phyloP scores from a whole-genome alignment of 805 yeast genomes.

The Lipomyces spencermartinsiae region DNA sequence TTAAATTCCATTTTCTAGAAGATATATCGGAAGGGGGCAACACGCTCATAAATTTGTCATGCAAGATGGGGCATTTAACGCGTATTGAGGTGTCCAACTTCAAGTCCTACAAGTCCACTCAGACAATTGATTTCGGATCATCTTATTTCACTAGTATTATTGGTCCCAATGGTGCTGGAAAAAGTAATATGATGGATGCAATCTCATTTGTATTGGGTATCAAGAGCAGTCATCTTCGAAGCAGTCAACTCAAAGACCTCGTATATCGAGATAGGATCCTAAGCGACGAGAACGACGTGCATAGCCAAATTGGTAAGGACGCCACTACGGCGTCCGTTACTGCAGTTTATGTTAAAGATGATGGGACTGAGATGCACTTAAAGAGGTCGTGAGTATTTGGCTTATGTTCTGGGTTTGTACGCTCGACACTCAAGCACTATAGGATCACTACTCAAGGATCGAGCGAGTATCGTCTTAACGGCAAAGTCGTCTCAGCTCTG shows the following conservation, averaged over 20 bases:
- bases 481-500: slow-evolving; percentile 61
- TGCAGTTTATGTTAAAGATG: slow-evolving; percentile 70
- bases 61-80: slow-evolving; percentile 76
- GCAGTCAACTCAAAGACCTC: slow-evolving; percentile 73
- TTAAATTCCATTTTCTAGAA: background rate
- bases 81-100: slow-evolving; percentile 84
- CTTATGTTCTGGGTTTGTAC: background rate
- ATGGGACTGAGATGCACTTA: slow-evolving; percentile 64
- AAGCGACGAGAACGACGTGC: slow-evolving; percentile 38
- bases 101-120: slow-evolving; percentile 85
- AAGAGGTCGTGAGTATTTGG: slow-evolving; percentile 56
- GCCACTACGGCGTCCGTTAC: slow-evolving; percentile 68
- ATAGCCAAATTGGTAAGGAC: slow-evolving; percentile 27
- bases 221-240: slow-evolving; percentile 74
- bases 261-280: slow-evolving; percentile 73
- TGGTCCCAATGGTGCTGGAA: slow-evolving; percentile 99
- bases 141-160: slow-evolving; percentile 85
- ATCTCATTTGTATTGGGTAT: slow-evolving; percentile 93
- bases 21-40: background rate
- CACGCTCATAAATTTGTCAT: background rate
- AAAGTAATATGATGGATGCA: slow-evolving; percentile 97
- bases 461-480: slow-evolving; percentile 73
- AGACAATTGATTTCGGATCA: slow-evolving; percentile 77
- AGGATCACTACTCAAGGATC: slow-evolving; percentile 56
- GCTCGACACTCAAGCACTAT: background rate